Evolutionary conservation across 208 protist genomes (phyloP).

Genomic region (Trypanosoma cruzi): DNA sequence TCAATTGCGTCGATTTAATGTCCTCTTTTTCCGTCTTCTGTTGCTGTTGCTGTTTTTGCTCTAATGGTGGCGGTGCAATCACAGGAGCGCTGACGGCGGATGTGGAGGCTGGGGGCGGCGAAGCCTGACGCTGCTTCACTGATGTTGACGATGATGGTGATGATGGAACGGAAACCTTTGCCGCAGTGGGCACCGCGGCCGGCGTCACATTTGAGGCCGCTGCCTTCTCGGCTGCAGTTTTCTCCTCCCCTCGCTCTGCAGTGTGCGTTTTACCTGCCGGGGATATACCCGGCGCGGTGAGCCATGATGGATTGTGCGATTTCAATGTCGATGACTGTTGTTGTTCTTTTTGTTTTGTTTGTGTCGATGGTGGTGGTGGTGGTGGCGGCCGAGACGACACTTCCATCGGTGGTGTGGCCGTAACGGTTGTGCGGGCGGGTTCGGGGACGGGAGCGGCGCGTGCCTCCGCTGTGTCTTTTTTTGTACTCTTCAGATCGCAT

Average conservation of each 20-base stretch:
- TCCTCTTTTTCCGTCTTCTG: not conserved
- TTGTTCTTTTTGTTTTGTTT: not conserved
- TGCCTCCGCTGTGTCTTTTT: slow-evolving; percentile 3
- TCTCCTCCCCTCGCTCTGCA: not conserved
- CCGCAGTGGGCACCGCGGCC: not conserved
- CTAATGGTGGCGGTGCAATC: slow-evolving; percentile 6
- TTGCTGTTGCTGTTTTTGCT: slow-evolving; percentile 9
- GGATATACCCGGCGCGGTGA: slow-evolving; percentile 2
- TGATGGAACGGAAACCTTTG: not conserved
- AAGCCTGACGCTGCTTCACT: not conserved
- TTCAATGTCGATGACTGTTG: not conserved
- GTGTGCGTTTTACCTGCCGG: not conserved
- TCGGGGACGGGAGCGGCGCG: not conserved
- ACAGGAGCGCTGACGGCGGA: not conserved
- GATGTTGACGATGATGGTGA: not conserved
- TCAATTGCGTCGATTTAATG: not conserved
- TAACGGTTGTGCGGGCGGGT: too few species aligned
- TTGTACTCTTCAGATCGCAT: slow-evolving; percentile 33
- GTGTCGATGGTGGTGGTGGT: not conserved
- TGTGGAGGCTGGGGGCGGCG: not conserved
- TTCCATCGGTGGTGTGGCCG: slow-evolving; percentile 3
- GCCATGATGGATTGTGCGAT: slow-evolving; percentile 21
- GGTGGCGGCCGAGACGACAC: not conserved
- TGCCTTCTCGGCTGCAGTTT: not conserved
- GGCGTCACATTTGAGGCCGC: not conserved